Percentiles rank a stretch among this genome's conserved stretches.
Evolutionary conservation across 2,329 filamentous ascomycete species (phyloP).

Genomic region (Fusarium compactum): DNA sequence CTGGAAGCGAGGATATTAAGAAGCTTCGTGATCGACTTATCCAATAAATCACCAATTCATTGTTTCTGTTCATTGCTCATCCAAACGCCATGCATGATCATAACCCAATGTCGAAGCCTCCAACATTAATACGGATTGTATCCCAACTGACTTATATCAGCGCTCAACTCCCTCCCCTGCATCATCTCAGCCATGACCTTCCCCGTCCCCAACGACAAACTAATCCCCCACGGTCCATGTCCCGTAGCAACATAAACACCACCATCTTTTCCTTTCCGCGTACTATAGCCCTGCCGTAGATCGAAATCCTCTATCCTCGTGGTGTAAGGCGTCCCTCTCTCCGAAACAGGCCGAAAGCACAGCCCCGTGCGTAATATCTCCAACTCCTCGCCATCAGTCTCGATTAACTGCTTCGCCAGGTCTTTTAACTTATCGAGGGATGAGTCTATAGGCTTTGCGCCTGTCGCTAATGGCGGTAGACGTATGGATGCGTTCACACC

Average conservation of each 20-base stretch:
- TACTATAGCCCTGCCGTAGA: conserved; percentile 63
- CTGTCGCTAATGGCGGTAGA: conserved; percentile 62
- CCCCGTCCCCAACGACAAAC: conserved; percentile 74
- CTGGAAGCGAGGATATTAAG: conserved; percentile 54
- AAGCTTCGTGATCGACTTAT: conserved; percentile 46
- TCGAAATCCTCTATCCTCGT: conserved; percentile 66
- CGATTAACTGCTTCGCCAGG: conserved; percentile 63
- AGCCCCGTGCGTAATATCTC: conserved; percentile 73
- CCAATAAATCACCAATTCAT: background rate
- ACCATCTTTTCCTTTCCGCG: conserved; percentile 58
- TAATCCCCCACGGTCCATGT: conserved; percentile 82
- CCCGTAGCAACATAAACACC: conserved; percentile 79
- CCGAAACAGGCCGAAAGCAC: conserved; percentile 79
- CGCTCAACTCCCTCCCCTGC: conserved; percentile 67
- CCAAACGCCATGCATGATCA: background rate
- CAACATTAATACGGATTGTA: conserved; percentile 11
- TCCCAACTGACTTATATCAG: conserved; percentile 61
- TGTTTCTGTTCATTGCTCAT: background rate
- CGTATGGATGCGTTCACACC: conserved; percentile 75
- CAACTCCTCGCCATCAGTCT: conserved; percentile 60
- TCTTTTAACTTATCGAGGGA: conserved; percentile 63
- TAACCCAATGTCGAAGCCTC: background rate
- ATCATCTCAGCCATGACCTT: conserved; percentile 78
- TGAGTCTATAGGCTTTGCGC: conserved; percentile 27
- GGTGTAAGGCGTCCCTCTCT: conserved; percentile 73